phyloP scores from a whole-genome alignment of 2,329 filamentous ascomycete genomes.

The Ophiostoma himal-ulmi region DNA sequence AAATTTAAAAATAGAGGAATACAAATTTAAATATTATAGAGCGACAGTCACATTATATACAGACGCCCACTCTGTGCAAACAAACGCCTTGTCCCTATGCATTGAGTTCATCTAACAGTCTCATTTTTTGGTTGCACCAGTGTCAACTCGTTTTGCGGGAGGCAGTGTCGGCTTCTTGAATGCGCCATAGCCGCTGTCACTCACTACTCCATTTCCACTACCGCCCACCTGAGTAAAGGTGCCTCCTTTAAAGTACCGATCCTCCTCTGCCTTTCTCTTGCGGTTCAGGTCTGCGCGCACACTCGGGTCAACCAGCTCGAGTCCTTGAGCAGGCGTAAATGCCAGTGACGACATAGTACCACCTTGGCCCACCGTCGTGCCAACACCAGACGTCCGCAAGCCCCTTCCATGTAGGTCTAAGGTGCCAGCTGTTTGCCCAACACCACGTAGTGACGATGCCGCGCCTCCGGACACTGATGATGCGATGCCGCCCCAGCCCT shows the following conservation, averaged over 20 bases:
- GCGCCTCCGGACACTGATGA: conserved; percentile 52
- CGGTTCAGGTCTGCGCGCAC: conserved; percentile 78
- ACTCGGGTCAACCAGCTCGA: conserved; percentile 93
- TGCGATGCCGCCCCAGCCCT: conserved; percentile 72
- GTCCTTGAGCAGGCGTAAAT: conserved; percentile 89
- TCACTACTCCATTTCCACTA: conserved; percentile 37
- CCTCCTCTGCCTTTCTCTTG: conserved; percentile 90
- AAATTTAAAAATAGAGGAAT: not conserved
- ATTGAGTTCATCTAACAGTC: not conserved
- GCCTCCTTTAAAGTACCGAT: conserved; percentile 95
- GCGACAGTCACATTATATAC: not conserved
- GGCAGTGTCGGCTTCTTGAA: conserved; percentile 82
- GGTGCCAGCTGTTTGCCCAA: conserved; percentile 59
- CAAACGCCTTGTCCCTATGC: not conserved
- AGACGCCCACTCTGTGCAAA: not conserved
- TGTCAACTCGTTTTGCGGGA: conserved; percentile 65
- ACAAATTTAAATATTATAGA: not conserved
- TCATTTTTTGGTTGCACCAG: conserved; percentile 48
- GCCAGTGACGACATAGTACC: conserved; percentile 83
- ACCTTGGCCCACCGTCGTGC: conserved; percentile 58
- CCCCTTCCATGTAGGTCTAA: conserved; percentile 72
- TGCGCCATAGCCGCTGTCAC: conserved; percentile 43
- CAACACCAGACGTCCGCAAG: conserved; percentile 75
- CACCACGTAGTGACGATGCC: conserved; percentile 76
- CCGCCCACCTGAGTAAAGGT: conserved; percentile 82